Conservation (phyloP, 148 eudicot genomes). For the Vaccinium myrtillus region DNA sequence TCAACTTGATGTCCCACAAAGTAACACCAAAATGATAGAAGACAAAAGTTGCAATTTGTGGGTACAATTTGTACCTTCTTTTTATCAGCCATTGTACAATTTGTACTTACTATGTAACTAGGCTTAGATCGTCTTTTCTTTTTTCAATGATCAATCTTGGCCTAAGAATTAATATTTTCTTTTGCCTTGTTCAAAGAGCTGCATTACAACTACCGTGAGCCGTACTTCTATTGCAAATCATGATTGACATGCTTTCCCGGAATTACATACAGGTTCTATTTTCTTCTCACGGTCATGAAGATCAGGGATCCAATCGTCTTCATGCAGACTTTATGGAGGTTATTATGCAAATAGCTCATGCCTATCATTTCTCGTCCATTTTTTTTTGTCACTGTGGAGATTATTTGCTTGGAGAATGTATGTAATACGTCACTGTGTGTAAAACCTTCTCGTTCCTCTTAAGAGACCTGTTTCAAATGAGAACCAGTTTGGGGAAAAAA, state of each 20-base stretch:
- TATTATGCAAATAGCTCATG: not conserved
- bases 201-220: not conserved
- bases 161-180: not conserved
- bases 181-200: not conserved
- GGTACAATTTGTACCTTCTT: not conserved
- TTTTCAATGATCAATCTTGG: not conserved
- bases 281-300: constrained; percentile 44
- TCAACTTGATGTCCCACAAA: not conserved
- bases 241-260: not conserved
- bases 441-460: not conserved
- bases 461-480: not conserved
- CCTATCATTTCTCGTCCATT: not conserved
- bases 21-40: not conserved
- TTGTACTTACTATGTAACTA: not conserved
- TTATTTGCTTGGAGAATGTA: constrained; percentile 10
- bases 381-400: not conserved
- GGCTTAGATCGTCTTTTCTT: not conserved
- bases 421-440: not conserved
- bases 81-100: not conserved
- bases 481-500: not conserved
- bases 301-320: constrained; percentile 36
- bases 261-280: constrained; percentile 48
- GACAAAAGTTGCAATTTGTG: not conserved
- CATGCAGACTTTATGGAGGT: constrained; percentile 72
- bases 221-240: not conserved